Conservation (phyloP, 805 yeast species). For the Teunomyces gatunensis region DNA sequence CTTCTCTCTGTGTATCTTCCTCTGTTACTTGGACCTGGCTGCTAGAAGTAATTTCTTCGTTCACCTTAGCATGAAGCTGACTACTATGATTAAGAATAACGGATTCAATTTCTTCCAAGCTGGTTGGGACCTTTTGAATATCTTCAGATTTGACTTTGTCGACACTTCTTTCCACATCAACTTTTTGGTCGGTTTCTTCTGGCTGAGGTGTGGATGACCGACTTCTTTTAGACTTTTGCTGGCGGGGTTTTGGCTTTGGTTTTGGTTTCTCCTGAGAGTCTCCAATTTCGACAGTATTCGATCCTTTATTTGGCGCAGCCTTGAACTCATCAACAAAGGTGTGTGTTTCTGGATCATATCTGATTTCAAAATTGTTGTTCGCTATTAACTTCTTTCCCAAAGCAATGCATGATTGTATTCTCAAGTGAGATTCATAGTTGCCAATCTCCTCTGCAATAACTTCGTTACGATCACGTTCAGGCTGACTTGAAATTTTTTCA, state of each 20-base stretch:
- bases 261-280: conserved; percentile 5
- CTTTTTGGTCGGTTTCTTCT: background rate
- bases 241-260: background rate
- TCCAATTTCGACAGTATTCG: background rate
- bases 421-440: conserved; percentile 25
- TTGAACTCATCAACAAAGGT: conserved; percentile 2
- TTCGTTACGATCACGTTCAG: background rate
- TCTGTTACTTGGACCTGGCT: background rate
- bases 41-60: conserved; percentile 5
- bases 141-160: conserved; percentile 1
- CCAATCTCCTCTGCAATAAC: conserved; percentile 3
- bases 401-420: conserved; percentile 25
- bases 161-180: background rate
- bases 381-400: conserved; percentile 21
- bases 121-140: conserved; percentile 14
- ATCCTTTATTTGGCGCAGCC: background rate
- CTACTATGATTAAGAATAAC: conserved; percentile 34
- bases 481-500: conserved; percentile 5
- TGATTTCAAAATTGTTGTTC: conserved; percentile 3
- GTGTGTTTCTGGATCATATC: conserved; percentile 1
- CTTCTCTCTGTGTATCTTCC: conserved; percentile 8
- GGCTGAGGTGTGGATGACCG: background rate
- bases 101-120: conserved; percentile 38
- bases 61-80: conserved; percentile 12
- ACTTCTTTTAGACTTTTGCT: conserved; percentile 6